Percentiles rank a stretch among this genome's conserved stretches.
Evolutionary conservation across 345 rosid genomes (phyloP).

Genomic region (Clarkia xantiana): DNA sequence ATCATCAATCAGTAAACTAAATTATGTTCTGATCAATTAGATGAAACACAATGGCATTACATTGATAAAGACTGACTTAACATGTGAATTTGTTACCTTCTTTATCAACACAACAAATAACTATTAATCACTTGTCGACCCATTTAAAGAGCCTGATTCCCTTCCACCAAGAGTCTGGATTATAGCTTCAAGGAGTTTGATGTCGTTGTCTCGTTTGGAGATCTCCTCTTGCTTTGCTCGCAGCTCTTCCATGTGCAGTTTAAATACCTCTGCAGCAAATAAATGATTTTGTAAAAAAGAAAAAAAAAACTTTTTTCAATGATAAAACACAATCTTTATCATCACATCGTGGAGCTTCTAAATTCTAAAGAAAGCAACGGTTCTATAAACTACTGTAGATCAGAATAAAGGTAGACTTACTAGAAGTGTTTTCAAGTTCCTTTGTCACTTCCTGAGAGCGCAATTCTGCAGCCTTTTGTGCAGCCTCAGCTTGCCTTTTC

Average conservation of each 20-base stretch:
- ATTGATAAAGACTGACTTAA: too few species aligned
- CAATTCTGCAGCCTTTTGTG: constrained; percentile 75
- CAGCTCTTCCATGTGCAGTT: constrained; percentile 86
- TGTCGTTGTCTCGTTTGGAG: constrained; percentile 62
- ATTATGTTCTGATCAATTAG: too few species aligned
- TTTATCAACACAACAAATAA: too few species aligned
- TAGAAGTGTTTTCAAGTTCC: constrained; percentile 96
- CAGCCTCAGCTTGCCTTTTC: constrained; percentile 85
- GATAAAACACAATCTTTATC: too few species aligned
- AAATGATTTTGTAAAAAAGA: neutral
- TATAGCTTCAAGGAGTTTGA: constrained; percentile 86
- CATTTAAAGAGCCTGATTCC: constrained; percentile 19
- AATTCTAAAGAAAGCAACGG: too few species aligned
- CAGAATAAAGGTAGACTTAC: constrained; percentile 16
- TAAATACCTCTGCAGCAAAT: constrained; percentile 66
- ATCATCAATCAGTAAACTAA: too few species aligned
- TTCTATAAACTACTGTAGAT: too few species aligned
- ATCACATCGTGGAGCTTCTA: too few species aligned
- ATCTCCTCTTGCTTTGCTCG: constrained; percentile 83
- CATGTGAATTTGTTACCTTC: too few species aligned
- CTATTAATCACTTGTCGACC: constrained; percentile 2
- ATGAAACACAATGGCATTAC: too few species aligned
- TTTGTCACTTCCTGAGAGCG: constrained; percentile 59
- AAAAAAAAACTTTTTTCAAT: too few species aligned
- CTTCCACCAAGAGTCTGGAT: constrained; percentile 85